Percentiles rank a stretch among this genome's conserved stretches.
Conservation (phyloP, 352 stramenopile genomes). For the Lagenidium sp. region DNA sequence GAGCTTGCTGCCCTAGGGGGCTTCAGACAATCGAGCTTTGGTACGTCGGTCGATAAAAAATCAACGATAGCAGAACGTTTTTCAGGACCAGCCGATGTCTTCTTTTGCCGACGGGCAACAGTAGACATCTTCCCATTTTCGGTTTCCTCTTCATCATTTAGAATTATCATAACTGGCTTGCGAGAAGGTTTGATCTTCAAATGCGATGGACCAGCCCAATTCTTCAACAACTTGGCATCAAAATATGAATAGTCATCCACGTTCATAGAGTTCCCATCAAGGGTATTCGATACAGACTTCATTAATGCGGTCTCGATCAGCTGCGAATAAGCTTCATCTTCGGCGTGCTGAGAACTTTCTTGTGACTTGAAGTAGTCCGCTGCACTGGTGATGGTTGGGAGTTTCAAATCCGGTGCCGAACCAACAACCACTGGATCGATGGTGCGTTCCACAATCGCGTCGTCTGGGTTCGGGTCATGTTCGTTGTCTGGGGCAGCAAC, state of each 20-base stretch:
- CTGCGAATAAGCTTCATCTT: slow-evolving; percentile 44
- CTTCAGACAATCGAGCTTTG: slow-evolving; percentile 33
- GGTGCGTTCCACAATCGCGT: not conserved
- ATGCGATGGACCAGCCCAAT: slow-evolving; percentile 66
- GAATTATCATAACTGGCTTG: no score
- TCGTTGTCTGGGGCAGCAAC: no score
- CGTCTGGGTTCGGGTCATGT: no score
- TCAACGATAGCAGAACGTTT: slow-evolving; percentile 43
- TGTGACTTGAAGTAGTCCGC: slow-evolving; percentile 57
- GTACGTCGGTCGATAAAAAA: slow-evolving; percentile 35
- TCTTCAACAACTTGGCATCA: slow-evolving; percentile 73
- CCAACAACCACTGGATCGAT: not conserved
- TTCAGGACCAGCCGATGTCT: slow-evolving; percentile 13
- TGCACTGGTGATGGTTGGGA: slow-evolving; percentile 17
- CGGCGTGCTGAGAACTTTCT: slow-evolving; percentile 34
- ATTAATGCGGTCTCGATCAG: slow-evolving; percentile 74
- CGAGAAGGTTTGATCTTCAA: slow-evolving; percentile 30
- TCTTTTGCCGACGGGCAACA: no score
- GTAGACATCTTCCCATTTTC: slow-evolving; percentile 22
- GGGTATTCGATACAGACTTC: slow-evolving; percentile 30
- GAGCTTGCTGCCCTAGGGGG: slow-evolving; percentile 19
- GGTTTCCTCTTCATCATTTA: no score
- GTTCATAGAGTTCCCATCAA: slow-evolving; percentile 32
- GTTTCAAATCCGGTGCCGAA: no score
- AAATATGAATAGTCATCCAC: slow-evolving; percentile 79